These are phyloP conservation scores for Obba rivulosa DNA, from an alignment of 768 basidiomycete genomes.

Conservation along the genomic window DNA sequence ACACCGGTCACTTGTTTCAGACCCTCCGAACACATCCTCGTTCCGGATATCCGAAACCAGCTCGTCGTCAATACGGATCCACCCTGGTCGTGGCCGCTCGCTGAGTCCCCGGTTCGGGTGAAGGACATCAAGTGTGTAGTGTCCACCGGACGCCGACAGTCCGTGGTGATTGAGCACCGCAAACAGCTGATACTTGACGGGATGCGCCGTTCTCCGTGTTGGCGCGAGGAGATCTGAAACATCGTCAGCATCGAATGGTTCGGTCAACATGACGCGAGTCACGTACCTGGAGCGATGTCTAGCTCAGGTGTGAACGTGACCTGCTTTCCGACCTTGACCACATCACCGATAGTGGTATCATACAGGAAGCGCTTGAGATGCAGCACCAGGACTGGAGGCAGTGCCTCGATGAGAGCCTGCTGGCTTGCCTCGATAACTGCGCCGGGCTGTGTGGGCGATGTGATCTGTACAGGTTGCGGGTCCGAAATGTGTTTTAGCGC, in stretches of 20 bases:
- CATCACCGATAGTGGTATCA: slow-evolving; percentile 66
- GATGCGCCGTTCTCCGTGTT: slow-evolving; percentile 36
- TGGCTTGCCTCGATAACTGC: slow-evolving; percentile 67
- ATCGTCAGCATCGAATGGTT: background rate
- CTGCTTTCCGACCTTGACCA: slow-evolving; percentile 83
- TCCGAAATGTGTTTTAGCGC: slow-evolving; percentile 74
- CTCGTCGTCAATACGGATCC: slow-evolving; percentile 95
- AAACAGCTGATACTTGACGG: slow-evolving; percentile 72
- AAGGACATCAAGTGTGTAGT: slow-evolving; percentile 90
- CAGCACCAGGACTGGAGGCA: slow-evolving; percentile 80
- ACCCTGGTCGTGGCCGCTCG: slow-evolving; percentile 51
- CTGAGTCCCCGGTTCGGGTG: slow-evolving; percentile 59
- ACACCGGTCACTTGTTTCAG: slow-evolving; percentile 56
- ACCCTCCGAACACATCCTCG: slow-evolving; percentile 64
- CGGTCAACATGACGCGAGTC: background rate
- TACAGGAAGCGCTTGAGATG: slow-evolving; percentile 92
- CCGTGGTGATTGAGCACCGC: slow-evolving; percentile 93
- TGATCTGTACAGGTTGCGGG: slow-evolving; percentile 77
- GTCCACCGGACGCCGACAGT: slow-evolving; percentile 82
- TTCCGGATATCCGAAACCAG: slow-evolving; percentile 66
- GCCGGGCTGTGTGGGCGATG: slow-evolving; percentile 49
- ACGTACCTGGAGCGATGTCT: slow-evolving; percentile 61
- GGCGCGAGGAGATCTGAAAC: slow-evolving; percentile 56
- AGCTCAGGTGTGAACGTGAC: slow-evolving; percentile 75
- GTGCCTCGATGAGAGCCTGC: slow-evolving; percentile 69